A percentile compares a stretch with the other conserved stretches of the same genome.
These are phyloP conservation scores for Orychophragmus violaceus DNA, from an alignment of 345 rosid species.

Conservation along the genomic window DNA sequence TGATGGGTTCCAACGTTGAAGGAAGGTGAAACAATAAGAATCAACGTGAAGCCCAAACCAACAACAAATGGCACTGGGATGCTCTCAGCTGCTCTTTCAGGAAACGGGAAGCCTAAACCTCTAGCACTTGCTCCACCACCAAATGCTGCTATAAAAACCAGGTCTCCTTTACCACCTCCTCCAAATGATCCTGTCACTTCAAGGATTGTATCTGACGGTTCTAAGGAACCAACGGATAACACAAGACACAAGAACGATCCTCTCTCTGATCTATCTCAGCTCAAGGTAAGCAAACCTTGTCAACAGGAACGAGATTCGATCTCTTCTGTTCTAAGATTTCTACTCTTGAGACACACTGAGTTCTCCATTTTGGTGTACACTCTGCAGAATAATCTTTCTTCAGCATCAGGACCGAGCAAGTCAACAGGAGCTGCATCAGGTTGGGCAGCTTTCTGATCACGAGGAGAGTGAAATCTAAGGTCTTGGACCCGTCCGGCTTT, in stretches of 20 bases:
- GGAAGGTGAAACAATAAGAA: conserved; percentile 99
- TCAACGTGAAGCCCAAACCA: conserved; percentile 87
- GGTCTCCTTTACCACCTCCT: conserved; percentile 92
- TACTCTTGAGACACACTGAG: neutral
- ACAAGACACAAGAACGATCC: conserved; percentile 43
- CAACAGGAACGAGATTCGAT: no score
- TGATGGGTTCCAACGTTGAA: conserved; percentile 33
- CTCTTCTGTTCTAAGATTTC: no score
- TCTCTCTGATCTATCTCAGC: conserved; percentile 67
- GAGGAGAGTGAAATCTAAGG: conserved; percentile 73
- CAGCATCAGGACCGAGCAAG: conserved; percentile 54
- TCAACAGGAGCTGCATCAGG: conserved; percentile 76
- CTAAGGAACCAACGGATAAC: conserved; percentile 30
- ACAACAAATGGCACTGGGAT: conserved; percentile 79
- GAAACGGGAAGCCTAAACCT: conserved; percentile 50
- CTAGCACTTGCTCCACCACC: conserved; percentile 87
- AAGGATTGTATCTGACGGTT: conserved; percentile 37
- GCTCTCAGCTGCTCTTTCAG: conserved; percentile 85
- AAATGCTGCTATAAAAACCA: conserved; percentile 41
- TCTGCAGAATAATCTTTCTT: conserved; percentile 82
- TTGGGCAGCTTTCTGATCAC: conserved; percentile 91
- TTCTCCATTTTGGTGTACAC: neutral
- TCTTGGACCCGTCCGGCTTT: conserved; percentile 25
- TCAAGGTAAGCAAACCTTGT: conserved; percentile 49
- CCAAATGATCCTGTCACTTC: conserved; percentile 76